A percentile compares a stretch with the other conserved stretches of the same genome.
Conservation (phyloP, 371 early-diverging fungal genomes). For the Circinella umbellata region DNA sequence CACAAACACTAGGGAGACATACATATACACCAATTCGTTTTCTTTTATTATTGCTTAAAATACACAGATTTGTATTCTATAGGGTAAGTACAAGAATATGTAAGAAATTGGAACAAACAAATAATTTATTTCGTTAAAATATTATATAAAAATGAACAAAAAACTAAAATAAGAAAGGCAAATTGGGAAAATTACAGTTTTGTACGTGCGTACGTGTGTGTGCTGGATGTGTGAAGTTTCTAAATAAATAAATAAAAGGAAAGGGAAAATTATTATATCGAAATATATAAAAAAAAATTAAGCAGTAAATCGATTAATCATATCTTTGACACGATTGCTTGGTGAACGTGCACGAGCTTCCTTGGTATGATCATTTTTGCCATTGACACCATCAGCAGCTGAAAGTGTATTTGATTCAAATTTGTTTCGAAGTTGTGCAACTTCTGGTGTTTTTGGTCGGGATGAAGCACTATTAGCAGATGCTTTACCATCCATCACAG, state of each 20-base stretch:
- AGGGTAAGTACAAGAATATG: no score
- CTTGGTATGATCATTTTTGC: conserved; percentile 33
- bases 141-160: no score
- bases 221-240: no score
- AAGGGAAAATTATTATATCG: background rate
- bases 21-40: no score
- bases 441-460: conserved; percentile 31
- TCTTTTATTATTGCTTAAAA: no score
- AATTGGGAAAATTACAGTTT: no score
- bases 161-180: no score
- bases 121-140: no score
- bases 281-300: conserved; percentile 9
- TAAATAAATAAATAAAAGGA: background rate
- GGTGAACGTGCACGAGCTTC: conserved; percentile 42
- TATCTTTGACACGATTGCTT: conserved; percentile 41
- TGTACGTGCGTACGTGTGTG: no score
- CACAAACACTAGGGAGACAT: no score
- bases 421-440: conserved; percentile 38
- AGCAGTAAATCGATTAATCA: conserved; percentile 41
- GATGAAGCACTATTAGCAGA: conserved; percentile 14
- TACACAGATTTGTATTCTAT: no score
- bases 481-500: conserved; percentile 2
- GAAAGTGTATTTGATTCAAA: conserved; percentile 27
- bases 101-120: no score
- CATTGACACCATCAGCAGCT: conserved; percentile 4